Conservation (phyloP, 169 alveolate species). For the Eimeria praecox region DNA sequence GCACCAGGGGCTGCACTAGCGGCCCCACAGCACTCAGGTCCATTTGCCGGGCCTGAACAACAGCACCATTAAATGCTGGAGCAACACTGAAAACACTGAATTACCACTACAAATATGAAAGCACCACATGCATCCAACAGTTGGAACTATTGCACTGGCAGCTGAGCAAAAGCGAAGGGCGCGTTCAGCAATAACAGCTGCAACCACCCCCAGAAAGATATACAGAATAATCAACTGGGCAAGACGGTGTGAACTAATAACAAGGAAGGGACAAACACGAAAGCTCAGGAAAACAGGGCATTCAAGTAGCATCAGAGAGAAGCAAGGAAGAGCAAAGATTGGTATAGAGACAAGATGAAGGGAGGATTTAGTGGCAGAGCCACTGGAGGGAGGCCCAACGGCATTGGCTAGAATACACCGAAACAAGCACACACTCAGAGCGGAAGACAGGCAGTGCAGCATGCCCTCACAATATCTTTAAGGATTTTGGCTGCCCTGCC, state of each 20-base stretch:
- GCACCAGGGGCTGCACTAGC: conserved; percentile 76
- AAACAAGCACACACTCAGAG: not conserved
- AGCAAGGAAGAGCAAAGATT: no score
- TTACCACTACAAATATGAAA: not conserved
- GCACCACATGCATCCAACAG: conserved; percentile 49
- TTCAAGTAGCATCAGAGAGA: not conserved
- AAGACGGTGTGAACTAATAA: not conserved
- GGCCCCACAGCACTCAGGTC: conserved; percentile 53
- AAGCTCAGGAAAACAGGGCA: not conserved
- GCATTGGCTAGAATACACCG: not conserved
- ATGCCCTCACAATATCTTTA: conserved; percentile 57
- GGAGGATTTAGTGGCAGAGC: not conserved
- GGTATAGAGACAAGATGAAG: not conserved
- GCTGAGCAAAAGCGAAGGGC: not conserved
- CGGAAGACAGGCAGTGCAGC: not conserved
- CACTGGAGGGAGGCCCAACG: not conserved
- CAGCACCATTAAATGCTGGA: not conserved
- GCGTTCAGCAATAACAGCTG: not conserved
- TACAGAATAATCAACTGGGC: not conserved
- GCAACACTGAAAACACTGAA: conserved; percentile 14
- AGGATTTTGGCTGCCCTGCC: conserved; percentile 68
- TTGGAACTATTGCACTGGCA: conserved; percentile 11
- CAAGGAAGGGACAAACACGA: not conserved
- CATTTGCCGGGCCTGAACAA: conserved; percentile 75
- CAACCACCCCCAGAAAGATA: not conserved